These are phyloP conservation scores for Acacia acuminata DNA, from an alignment of 306 rosid genomes.

Conservation along the genomic window DNA sequence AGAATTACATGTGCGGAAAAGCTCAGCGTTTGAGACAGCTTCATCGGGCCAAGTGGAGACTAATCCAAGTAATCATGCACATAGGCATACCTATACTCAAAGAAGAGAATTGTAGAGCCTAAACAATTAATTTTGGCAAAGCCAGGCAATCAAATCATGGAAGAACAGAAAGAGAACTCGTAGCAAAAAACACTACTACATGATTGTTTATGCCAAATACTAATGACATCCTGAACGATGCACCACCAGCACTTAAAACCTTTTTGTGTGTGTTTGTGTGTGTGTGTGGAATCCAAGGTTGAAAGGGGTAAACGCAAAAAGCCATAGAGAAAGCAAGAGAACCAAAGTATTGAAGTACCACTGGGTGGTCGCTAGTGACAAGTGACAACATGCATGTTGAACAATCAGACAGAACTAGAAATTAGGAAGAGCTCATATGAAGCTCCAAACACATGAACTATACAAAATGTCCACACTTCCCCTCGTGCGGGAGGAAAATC, in stretches of 20 bases:
- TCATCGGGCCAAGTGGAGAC: conserved; percentile 25
- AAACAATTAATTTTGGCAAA: not conserved
- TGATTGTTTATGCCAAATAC: not conserved
- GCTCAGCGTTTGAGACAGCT: conserved; percentile 25
- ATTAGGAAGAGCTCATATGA: not conserved
- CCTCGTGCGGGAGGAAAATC: not conserved
- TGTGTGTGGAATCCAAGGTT: not conserved
- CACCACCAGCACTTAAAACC: not conserved
- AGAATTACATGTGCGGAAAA: conserved; percentile 32
- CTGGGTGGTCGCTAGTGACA: not conserved
- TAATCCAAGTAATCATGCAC: conserved; percentile 7
- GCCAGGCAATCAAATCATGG: not conserved
- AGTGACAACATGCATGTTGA: not conserved
- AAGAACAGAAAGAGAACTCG: conserved; percentile 2
- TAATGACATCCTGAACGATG: not conserved
- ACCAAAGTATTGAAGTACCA: not conserved
- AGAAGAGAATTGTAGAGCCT: not conserved
- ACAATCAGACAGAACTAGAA: not conserved
- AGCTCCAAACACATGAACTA: not conserved
- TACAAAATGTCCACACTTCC: not conserved
- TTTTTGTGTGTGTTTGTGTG: too few species aligned
- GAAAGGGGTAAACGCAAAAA: not conserved
- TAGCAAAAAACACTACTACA: conserved; percentile 7
- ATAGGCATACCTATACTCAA: not conserved
- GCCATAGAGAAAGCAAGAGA: not conserved